Evolutionary conservation across 805 yeast genomes (phyloP).

Genomic region (Yamadazyma kitorensis): DNA sequence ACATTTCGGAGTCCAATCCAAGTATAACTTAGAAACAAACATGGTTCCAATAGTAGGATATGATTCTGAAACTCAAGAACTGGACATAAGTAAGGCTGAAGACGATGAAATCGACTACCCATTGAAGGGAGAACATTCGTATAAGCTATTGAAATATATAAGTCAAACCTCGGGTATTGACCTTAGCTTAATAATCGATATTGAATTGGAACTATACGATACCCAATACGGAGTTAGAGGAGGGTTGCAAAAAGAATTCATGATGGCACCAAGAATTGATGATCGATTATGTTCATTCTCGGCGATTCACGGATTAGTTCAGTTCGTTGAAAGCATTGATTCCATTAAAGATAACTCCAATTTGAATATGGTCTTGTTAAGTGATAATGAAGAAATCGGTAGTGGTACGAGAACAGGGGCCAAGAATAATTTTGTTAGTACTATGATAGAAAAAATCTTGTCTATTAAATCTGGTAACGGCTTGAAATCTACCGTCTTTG

Average conservation of each 20-base stretch:
- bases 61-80: no score
- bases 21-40: constrained; percentile 72
- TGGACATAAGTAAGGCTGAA: constrained; percentile 13
- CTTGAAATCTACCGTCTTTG: constrained; percentile 14
- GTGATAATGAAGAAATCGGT: constrained; percentile 44
- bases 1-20: constrained; percentile 74
- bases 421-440: constrained; percentile 26
- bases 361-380: constrained; percentile 29
- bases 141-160: constrained; percentile 30
- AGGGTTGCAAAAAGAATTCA: constrained; percentile 34
- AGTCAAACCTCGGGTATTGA: constrained; percentile 20
- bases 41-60: constrained; percentile 78
- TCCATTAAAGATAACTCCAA: constrained; percentile 23
- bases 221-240: constrained; percentile 35
- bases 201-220: constrained; percentile 39
- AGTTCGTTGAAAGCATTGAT: constrained; percentile 16
- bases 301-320: constrained; percentile 33
- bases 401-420: constrained; percentile 40
- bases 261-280: constrained; percentile 39
- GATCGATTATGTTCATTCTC: constrained; percentile 41
- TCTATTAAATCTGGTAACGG: constrained; percentile 5
- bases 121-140: constrained; percentile 20
- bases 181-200: constrained; percentile 23
- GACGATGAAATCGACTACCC: not conserved
- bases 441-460: constrained; percentile 13